Evolutionary conservation across 2,329 filamentous ascomycete species (phyloP).

Genomic region (Colletotrichum liriopes): DNA sequence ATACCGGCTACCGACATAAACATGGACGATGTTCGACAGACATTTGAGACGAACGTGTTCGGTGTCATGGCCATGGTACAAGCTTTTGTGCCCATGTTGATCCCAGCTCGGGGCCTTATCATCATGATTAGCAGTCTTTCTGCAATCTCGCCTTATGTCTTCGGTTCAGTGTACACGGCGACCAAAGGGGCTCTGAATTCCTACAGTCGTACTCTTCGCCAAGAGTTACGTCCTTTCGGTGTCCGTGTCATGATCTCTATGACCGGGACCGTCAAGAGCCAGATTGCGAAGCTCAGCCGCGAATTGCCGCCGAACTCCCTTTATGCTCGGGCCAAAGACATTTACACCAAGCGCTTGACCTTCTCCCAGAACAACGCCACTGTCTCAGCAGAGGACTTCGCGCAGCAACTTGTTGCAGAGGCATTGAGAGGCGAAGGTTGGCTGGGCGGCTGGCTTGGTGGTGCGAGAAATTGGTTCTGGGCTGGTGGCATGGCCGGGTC

Average conservation of each 20-base stretch:
- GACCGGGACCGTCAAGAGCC: conserved; percentile 68
- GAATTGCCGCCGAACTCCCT: conserved; percentile 62
- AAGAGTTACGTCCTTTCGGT: conserved; percentile 68
- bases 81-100: conserved; percentile 65
- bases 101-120: conserved; percentile 66
- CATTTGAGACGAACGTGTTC: conserved; percentile 72
- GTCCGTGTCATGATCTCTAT: conserved; percentile 72
- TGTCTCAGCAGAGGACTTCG: conserved; percentile 61
- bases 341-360: conserved; percentile 62
- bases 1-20: conserved; percentile 68
- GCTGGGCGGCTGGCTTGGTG: conserved; percentile 52
- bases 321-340: conserved; percentile 61
- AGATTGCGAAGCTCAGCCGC: conserved; percentile 62
- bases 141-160: conserved; percentile 66
- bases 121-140: conserved; percentile 70
- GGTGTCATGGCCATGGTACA: conserved; percentile 70
- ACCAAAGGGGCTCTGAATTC: conserved; percentile 68
- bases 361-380: conserved; percentile 66
- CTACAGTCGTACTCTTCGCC: conserved; percentile 68
- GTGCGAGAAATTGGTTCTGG: conserved; percentile 54
- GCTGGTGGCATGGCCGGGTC: conserved; percentile 51
- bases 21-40: conserved; percentile 66
- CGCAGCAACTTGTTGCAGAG: conserved; percentile 58
- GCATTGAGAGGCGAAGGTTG: conserved; percentile 59
- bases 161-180: conserved; percentile 69